Evolutionary conservation across 257 asterid genomes (phyloP).

Genomic region (Solanum sitiens): DNA sequence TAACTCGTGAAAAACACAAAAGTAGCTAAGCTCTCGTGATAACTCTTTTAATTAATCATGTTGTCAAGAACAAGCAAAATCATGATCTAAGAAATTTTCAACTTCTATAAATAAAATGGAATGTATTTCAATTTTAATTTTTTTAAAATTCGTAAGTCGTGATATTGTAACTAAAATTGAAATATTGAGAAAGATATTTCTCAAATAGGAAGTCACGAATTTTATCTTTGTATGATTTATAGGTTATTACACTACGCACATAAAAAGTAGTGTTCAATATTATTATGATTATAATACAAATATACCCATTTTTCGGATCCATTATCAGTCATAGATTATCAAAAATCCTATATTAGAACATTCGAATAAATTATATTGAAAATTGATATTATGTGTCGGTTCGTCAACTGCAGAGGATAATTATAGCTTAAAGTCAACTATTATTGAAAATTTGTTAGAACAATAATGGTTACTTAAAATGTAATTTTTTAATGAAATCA

Average conservation of each 20-base stretch:
- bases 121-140: background rate
- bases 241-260: background rate
- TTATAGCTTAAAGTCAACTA: background rate
- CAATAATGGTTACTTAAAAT: background rate
- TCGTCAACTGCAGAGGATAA: background rate
- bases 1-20: background rate
- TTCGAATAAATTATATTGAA: background rate
- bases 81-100: background rate
- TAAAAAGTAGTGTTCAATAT: background rate
- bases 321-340: background rate
- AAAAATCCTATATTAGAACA: background rate
- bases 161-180: background rate
- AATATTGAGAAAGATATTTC: no score
- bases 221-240: no score
- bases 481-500: background rate
- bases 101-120: background rate
- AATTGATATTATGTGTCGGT: background rate
- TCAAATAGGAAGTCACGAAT: rapidly evolving
- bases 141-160: no score
- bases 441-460: background rate
- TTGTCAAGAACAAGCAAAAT: background rate
- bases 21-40: background rate
- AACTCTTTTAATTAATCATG: background rate
- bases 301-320: background rate
- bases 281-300: background rate